Evolutionary conservation across 2,329 filamentous ascomycete genomes (phyloP), one percentile per base, ranked within the genome.

Genomic region (Diatrype stigma): DNA sequence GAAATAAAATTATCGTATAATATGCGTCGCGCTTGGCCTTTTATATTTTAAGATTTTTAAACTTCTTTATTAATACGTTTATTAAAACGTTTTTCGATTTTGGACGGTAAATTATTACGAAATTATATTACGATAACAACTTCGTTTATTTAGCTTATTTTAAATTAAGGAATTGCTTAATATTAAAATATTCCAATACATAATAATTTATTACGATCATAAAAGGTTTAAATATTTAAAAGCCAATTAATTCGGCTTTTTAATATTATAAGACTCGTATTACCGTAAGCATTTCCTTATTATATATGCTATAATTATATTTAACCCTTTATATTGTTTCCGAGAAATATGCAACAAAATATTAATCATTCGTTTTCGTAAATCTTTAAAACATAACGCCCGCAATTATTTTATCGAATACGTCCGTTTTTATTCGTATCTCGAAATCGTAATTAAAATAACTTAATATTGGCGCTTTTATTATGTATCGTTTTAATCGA

Each of bases 251-350:
- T 23, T 48, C n/a, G 4, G 21, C 2, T 10, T 19, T 6, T 35
- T 35, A 42, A 40, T 42, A 23, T 28, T 48, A 28, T 35, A 48
- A 30, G 1, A 12, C n/a, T 1, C 32, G 12, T 17, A 48, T 42
- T 23, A 48, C 22, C 14, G 34, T 17, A 23, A 42, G 28, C 42
- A 48, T 35, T 42, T 34, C n/a, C 22, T 48, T 48, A 32, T 48
- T 35, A 22, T 48, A 48, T 17, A 48, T 48, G 4, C 26, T 19
- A 23, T 48, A 42, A 40, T 42, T 48, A 42, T n/a, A 30, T 42
- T 48, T 19, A 12, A 19, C 19, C n/a, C 3, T 4, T 12, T 10
- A 42, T 14, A 22, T 35, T n/a, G n/a, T n/a, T n/a, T n/a, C n/a
- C n/a, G n/a, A n/a, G n/a, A n/a, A n/a, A n/a, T n/a, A n/a, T n/a